Percentiles rank a stretch among this genome's conserved stretches.
These are phyloP conservation scores for Wickerhamomyces silvicola DNA, from an alignment of 805 yeast genomes.

Conservation along the genomic window DNA sequence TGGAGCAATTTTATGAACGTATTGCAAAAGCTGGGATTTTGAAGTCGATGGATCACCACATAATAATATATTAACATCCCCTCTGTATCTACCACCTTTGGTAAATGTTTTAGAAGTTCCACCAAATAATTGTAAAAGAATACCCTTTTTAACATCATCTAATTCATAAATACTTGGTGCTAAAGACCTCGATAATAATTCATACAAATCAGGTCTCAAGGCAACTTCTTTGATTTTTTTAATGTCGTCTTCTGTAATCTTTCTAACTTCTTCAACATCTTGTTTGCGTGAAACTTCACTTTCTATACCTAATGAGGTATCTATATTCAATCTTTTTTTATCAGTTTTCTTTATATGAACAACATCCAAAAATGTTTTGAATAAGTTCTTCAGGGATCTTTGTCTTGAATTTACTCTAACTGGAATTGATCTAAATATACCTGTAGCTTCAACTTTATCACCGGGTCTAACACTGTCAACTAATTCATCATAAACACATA, in stretches of 20 bases:
- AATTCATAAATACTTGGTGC: conserved; percentile 97
- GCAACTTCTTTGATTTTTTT: conserved; percentile 55
- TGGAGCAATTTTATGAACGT: conserved; percentile 96
- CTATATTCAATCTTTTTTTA: conserved; percentile 73
- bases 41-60: conserved; percentile 99
- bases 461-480: conserved; percentile 96
- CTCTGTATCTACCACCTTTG: conserved; percentile 93
- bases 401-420: conserved; percentile 83
- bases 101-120: conserved; percentile 86
- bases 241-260: conserved; percentile 63
- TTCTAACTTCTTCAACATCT: conserved; percentile 73
- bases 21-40: conserved; percentile 88
- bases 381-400: conserved; percentile 74
- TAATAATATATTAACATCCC: conserved; percentile 83
- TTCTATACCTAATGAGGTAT: conserved; percentile 54
- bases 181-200: conserved; percentile 76
- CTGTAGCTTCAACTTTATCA: conserved; percentile 92
- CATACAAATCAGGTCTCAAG: conserved; percentile 73
- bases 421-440: conserved; percentile 89
- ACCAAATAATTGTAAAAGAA: conserved; percentile 86
- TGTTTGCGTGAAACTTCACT: conserved; percentile 45
- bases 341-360: conserved; percentile 89
- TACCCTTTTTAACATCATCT: conserved; percentile 96
- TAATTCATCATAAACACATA: conserved; percentile 92
- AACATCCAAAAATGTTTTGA: conserved; percentile 90